phyloP scores from a whole-genome alignment of 225 moss, liverwort and hornwort genomes.

The Bryum argenteum region DNA sequence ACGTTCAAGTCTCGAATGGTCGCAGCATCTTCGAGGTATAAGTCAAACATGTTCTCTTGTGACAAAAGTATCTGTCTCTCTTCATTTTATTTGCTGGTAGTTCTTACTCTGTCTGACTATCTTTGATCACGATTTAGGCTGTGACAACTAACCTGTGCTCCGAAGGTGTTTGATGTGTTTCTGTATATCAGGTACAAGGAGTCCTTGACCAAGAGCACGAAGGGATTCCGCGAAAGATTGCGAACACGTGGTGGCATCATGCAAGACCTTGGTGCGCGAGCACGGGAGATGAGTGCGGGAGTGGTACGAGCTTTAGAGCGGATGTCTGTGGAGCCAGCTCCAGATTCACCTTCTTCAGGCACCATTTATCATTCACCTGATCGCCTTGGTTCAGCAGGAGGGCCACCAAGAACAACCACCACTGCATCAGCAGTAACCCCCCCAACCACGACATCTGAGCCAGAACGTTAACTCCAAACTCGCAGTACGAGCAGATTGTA shows the following conservation, averaged over 20 bases:
- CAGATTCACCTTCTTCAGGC: conserved; percentile 37
- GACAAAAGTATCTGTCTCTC: neutral
- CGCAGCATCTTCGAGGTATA: conserved; percentile 74
- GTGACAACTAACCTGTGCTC: conserved; percentile 12
- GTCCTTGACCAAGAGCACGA: conserved; percentile 70
- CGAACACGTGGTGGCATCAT: conserved; percentile 69
- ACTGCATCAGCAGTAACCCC: conserved; percentile 16
- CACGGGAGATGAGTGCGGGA: conserved; percentile 72
- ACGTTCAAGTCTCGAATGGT: conserved; percentile 70
- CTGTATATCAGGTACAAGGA: conserved; percentile 64
- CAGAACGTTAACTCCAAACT: conserved; percentile 29
- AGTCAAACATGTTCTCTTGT: neutral
- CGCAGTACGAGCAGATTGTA: conserved; percentile 12
- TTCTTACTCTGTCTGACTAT: neutral
- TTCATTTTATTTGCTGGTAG: neutral
- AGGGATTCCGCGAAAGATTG: conserved; percentile 69
- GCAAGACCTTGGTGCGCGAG: conserved; percentile 66
- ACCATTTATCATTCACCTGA: conserved; percentile 24
- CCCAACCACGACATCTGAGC: conserved; percentile 13
- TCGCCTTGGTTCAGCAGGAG: conserved; percentile 40
- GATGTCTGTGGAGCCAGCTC: conserved; percentile 65
- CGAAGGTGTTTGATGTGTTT: conserved; percentile 36
- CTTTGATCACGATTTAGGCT: neutral
- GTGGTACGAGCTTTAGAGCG: conserved; percentile 75
- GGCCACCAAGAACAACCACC: conserved; percentile 41